Evolutionary conservation across 148 eudicot genomes (phyloP), one percentile per base, ranked within the genome.

Genomic region (Agrostemma githago): DNA sequence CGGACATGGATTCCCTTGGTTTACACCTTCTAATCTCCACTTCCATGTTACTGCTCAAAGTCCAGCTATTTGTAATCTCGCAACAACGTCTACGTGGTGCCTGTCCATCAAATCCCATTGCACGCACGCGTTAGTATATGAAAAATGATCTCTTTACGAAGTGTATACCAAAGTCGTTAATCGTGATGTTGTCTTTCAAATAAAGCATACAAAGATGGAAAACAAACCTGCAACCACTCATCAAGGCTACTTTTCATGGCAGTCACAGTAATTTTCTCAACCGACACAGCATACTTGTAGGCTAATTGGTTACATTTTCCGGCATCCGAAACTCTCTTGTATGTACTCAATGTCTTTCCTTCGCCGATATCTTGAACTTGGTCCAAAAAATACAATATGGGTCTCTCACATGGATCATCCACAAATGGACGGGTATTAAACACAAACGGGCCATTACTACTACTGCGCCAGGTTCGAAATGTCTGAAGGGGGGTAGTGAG

Each of bases 381-480:
- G 56, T 86, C 87, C 40, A 92, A 70, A 75, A 66, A 95, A 70
- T 86, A 95, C 38, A 84, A 34, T 5, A 90, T 51, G 0, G 98
- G 96, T 66, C 69, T 72, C 66, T 85, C 77, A 72, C 97, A 95
- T 0, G 83, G 88, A 58, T 92, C 83, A 5, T 81, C 17, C 20
- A 54, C 80, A 61, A 86, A 2, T 1, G 88, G 88, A 11, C 94
- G 87, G 26, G 99, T 95, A 73, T 95, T 92, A 72, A 95, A 95
- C 21, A 86, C 85, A 70, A 92, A 95, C 1, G 97, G 99, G 19
- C 97, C 96, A 1, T 85, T 67, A 20, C 82, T 84, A 80, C 81
- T 68, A 71, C 86, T 89, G 67, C 96, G 77, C 97, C 97, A 95
- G 4, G 98, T 95, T 39, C 68, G 72, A 66, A 95, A 95, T n/a